phyloP scores from a whole-genome alignment of 192 early-diverging fungal species.

The Allomyces javanicus region DNA sequence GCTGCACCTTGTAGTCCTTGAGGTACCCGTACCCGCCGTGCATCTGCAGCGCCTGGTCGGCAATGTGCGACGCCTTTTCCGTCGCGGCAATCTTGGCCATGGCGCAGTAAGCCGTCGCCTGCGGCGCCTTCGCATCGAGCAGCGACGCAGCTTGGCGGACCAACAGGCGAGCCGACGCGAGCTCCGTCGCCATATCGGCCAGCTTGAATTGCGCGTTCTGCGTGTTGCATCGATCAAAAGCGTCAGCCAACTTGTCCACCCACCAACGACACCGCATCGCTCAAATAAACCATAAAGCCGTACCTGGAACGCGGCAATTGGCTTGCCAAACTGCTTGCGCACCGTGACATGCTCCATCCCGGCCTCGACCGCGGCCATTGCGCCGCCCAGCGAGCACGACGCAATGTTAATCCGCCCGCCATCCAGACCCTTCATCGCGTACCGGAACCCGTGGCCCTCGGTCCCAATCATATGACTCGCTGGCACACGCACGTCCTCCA shows the following conservation, averaged over 20 bases:
- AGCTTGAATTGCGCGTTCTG: constrained; percentile 34
- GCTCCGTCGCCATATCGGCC: constrained; percentile 30
- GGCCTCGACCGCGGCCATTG: constrained; percentile 24
- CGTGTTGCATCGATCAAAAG: too few relatives aligned
- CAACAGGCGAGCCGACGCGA: constrained; percentile 26
- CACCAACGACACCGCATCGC: too few relatives aligned
- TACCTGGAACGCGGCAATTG: constrained; percentile 17
- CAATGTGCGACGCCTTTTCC: constrained; percentile 34
- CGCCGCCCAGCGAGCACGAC: constrained; percentile 36
- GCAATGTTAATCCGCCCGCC: constrained; percentile 38
- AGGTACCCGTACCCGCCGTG: constrained; percentile 40
- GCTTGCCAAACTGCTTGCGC: constrained; percentile 29
- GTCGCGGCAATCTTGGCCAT: constrained; percentile 38
- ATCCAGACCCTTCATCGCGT: constrained; percentile 42
- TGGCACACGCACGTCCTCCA: constrained; percentile 34
- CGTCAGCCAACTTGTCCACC: too few relatives aligned
- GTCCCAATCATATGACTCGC: constrained; percentile 25
- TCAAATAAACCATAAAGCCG: too few relatives aligned
- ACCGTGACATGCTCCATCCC: constrained; percentile 15
- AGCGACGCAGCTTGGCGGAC: constrained; percentile 19
- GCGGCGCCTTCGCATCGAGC: constrained; percentile 19
- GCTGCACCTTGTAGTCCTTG: constrained; percentile 37
- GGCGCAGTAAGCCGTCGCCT: constrained; percentile 22
- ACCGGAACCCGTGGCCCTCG: constrained; percentile 35
- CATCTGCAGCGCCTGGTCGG: constrained; percentile 25